Evolutionary conservation across 805 yeast genomes (phyloP), one percentile per base, ranked within the genome.

Genomic region (Schwanniomyces yamadae): DNA sequence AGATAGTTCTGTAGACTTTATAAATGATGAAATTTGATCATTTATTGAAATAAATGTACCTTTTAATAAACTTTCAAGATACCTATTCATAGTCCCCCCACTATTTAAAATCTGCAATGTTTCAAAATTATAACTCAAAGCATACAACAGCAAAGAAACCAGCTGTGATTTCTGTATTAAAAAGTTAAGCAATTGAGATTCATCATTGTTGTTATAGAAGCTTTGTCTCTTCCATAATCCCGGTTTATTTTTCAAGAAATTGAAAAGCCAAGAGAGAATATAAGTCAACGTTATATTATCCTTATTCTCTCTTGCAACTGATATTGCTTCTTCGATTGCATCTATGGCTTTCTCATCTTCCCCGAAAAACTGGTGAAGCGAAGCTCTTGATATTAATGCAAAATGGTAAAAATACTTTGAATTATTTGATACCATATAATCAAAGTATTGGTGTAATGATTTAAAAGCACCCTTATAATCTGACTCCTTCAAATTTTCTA

Each of bases 301-400:
- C 42, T 80, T 80, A 48, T 83, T 82, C 49, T 89, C 96, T 46
- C 96, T 66, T 0, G 96, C 96, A 3, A 89, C 88, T 5, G 84
- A 70, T 2, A 88, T 83, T 0, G 96, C 93, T 55, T 89, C 96
- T 43, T 84, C 87, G 6, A 88, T 84, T 1, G 95, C 82, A 44
- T 82, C 71, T 10, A 87, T 55, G 0, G 96, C 95, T 40, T 82
- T 82, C 9, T 71, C 71, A 43, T 75, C 74, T 37, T 80, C 78
- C 19, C 80, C 79, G 54, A 83, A 84, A 34, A 74, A 75, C 15
- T 82, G 80, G 45, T 86, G 88, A 26, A 85, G 60, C 0, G 84
- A 69, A 0, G 93, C 95, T 31, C 83, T 61, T 2, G 84, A 80
- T 13, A 86, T 66, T 21, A 87, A 63, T 1, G 95, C 90, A 55